phyloP scores from a whole-genome alignment of 2,329 filamentous ascomycete genomes.

The Fusarium odoratissimum region DNA sequence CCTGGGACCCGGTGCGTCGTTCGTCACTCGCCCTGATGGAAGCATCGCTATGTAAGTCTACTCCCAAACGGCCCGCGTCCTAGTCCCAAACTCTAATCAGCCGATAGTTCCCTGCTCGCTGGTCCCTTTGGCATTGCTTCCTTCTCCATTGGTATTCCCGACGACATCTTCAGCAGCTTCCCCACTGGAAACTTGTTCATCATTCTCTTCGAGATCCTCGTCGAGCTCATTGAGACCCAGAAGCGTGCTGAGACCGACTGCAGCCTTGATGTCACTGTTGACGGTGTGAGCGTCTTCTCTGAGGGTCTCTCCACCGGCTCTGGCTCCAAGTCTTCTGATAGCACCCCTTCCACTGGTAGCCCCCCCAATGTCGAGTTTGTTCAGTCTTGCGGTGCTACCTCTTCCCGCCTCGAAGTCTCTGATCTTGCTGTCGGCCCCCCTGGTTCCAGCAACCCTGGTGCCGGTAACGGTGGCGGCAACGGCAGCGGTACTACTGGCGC shows the following conservation, averaged over 20 bases:
- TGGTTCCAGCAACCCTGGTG: background rate
- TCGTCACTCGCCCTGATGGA: background rate
- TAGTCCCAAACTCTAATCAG: background rate
- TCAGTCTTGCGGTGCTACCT: conserved; percentile 17
- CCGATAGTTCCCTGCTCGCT: background rate
- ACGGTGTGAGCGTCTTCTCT: background rate
- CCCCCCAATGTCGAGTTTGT: conserved; percentile 2
- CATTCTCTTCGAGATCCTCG: background rate
- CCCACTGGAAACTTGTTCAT: background rate
- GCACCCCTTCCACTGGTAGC: rapidly evolving
- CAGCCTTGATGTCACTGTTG: background rate
- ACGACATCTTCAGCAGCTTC: rapidly evolving
- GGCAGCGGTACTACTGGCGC: conserved; percentile 11
- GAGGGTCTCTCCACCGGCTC: background rate
- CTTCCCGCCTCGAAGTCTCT: background rate
- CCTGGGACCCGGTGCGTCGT: background rate
- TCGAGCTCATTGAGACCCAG: rapidly evolving
- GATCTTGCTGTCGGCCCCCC: conserved; percentile 10
- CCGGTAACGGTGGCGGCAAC: background rate
- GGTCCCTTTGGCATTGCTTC: background rate
- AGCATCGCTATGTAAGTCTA: conserved; percentile 5
- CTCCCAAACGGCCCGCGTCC: rapidly evolving
- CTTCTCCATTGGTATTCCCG: background rate
- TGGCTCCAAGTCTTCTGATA: rapidly evolving
- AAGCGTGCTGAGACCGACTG: conserved; percentile 27